A percentile compares a stretch with the other conserved stretches of the same genome.
Evolutionary conservation across 2,329 filamentous ascomycete genomes (phyloP).

Genomic region (Chrysoporthe puriensis): DNA sequence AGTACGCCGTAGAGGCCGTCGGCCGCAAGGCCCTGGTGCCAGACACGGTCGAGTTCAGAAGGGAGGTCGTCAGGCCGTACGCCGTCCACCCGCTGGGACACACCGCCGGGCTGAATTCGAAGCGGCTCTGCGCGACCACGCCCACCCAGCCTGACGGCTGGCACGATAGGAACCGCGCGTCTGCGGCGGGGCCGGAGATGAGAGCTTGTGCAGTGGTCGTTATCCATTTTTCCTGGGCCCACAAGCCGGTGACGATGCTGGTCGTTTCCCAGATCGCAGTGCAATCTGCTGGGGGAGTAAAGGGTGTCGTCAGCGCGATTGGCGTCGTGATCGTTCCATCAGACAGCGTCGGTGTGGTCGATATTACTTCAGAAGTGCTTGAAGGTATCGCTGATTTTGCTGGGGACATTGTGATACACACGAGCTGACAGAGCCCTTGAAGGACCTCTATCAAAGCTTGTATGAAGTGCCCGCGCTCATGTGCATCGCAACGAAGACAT

Average conservation of each 20-base stretch:
- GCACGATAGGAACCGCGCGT: background rate
- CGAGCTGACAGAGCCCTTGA: background rate
- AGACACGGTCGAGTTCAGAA: background rate
- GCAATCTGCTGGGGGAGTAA: background rate
- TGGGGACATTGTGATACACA: background rate
- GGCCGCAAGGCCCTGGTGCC: background rate
- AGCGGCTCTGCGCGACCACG: background rate
- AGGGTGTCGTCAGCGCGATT: background rate
- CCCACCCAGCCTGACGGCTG: background rate
- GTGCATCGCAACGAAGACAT: too few species aligned
- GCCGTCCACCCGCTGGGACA: slow-evolving; percentile 1
- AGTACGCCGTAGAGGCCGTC: background rate
- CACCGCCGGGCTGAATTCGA: background rate
- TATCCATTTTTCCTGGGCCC: background rate
- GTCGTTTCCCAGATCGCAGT: background rate
- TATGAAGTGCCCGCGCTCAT: background rate
- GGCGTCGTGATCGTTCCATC: background rate
- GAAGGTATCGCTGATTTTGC: background rate
- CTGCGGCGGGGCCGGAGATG: background rate
- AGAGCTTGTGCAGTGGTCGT: background rate
- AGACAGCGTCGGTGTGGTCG: background rate
- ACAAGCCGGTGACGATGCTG: background rate
- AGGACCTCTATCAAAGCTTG: background rate
- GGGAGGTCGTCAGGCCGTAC: background rate
- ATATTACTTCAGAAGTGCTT: background rate